These are phyloP conservation scores for Eucalyptus albens DNA, from an alignment of 345 rosid genomes.

Conservation along the genomic window DNA sequence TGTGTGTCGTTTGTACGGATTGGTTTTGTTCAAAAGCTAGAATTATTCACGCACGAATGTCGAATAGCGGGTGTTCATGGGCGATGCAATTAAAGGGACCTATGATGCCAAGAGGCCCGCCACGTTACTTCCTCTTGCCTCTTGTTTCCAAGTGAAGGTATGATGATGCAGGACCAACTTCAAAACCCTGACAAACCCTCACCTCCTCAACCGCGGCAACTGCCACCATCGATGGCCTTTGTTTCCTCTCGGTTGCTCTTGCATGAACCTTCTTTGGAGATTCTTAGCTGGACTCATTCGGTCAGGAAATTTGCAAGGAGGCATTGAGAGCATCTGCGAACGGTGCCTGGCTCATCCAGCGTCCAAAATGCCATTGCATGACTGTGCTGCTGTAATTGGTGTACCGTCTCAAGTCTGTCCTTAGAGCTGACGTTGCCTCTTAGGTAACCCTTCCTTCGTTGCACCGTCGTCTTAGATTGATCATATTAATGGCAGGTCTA, in stretches of 20 bases:
- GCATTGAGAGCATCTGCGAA: background rate
- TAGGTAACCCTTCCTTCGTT: background rate
- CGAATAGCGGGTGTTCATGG: background rate
- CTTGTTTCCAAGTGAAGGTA: background rate
- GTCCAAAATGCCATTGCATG: background rate
- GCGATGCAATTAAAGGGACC: background rate
- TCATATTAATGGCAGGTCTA: too few relatives aligned
- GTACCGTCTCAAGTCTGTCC: background rate
- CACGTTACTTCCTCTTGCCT: background rate
- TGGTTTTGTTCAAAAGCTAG: background rate
- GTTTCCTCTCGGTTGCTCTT: background rate
- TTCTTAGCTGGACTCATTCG: background rate
- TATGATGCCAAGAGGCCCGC: background rate
- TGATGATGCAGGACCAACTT: background rate
- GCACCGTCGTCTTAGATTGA: too few relatives aligned
- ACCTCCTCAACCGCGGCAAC: background rate
- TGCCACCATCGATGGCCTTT: background rate
- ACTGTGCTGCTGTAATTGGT: background rate
- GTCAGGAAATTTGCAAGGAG: background rate
- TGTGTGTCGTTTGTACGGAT: background rate
- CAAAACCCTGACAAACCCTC: background rate
- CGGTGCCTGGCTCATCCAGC: background rate
- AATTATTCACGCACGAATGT: background rate
- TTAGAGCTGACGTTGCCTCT: background rate
- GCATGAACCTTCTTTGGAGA: background rate